Evolutionary conservation across 441 rosid species (phyloP), one percentile per base, ranked within the genome.

Genomic region (Sinapis alba): DNA sequence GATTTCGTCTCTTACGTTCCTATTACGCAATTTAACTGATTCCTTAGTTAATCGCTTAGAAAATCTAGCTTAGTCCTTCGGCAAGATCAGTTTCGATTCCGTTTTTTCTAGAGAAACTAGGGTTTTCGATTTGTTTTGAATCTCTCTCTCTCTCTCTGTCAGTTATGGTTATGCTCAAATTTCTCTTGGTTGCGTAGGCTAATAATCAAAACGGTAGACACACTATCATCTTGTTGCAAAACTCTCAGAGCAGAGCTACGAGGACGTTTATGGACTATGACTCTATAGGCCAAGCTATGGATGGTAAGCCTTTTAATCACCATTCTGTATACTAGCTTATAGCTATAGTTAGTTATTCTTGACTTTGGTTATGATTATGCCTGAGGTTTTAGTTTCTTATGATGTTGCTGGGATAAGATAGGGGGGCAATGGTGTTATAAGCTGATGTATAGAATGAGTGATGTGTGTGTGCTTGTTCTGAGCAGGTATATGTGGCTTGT

Each of bases 241-340:
- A 84, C 65, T 86, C 97, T 62, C 94, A 78, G 2, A 91, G 54
- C 85, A 93, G 92, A 81, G 82, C 97, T 36, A 86, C 89, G 21
- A 88, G 97, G 82, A 96, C 98, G 7, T 96, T 93, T 75, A 90
- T 96, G 99, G 99, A 96, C 82, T 96, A 84, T 68, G 97, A 78
- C 10, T 90, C 99, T 11, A 78, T 89, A 36, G 84, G 81, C 81
- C 97, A 87, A 84, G 98, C 99, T 78, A 89, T 96, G 94, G 98
- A 91, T 79, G 98, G 99, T 91, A 91, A 45, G 0, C 58, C 63
- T 3, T 34, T 24, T 3, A 13, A 38, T 62, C 30, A 62, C 8
- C 66, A 18, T 36, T 73, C 11, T 62, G 3, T 20, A 28, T 16
- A 19, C 1, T 43, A 21, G 53, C 15, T 24, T 32, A 2, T 59